Conservation (phyloP, 768 basidiomycete genomes). For the Obba rivulosa region DNA sequence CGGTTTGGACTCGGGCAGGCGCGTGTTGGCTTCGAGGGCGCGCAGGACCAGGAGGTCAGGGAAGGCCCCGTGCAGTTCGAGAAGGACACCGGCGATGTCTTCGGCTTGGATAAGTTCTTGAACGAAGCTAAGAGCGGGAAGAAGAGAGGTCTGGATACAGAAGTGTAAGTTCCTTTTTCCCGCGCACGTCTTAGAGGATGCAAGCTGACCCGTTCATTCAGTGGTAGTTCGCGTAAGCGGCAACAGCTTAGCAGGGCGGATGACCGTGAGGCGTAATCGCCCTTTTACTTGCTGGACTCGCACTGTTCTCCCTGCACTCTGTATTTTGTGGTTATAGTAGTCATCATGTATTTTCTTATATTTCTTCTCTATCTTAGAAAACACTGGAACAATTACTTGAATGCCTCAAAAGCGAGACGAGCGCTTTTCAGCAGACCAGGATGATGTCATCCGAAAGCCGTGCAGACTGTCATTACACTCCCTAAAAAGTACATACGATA, state of each 20-base stretch:
- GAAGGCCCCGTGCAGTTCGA: constrained; percentile 99
- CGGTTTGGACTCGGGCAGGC: constrained; percentile 87
- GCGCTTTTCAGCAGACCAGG: not conserved
- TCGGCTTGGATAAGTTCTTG: constrained; percentile 94
- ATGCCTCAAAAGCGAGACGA: not conserved
- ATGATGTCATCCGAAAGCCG: too few species aligned
- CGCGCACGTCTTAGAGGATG: not conserved
- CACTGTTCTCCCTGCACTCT: constrained; percentile 1
- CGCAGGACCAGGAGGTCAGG: constrained; percentile 73
- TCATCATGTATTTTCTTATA: constrained; percentile 6
- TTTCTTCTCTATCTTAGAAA: too few species aligned
- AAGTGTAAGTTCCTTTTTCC: constrained; percentile 43
- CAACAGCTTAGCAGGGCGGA: constrained; percentile 62
- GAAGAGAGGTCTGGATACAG: constrained; percentile 81
- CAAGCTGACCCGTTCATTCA: constrained; percentile 19
- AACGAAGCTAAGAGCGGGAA: constrained; percentile 95
- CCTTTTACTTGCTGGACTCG: not conserved
- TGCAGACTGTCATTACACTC: not conserved
- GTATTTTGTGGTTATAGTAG: constrained; percentile 10
- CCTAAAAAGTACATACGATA: not conserved
- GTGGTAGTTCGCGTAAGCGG: constrained; percentile 59
- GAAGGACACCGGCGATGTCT: constrained; percentile 95
- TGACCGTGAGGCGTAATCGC: constrained; percentile 27
- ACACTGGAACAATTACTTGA: not conserved
- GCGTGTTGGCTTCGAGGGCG: constrained; percentile 86